Evolutionary conservation across 345 rosid genomes (phyloP).

Genomic region (Eucalyptus cladocalyx): DNA sequence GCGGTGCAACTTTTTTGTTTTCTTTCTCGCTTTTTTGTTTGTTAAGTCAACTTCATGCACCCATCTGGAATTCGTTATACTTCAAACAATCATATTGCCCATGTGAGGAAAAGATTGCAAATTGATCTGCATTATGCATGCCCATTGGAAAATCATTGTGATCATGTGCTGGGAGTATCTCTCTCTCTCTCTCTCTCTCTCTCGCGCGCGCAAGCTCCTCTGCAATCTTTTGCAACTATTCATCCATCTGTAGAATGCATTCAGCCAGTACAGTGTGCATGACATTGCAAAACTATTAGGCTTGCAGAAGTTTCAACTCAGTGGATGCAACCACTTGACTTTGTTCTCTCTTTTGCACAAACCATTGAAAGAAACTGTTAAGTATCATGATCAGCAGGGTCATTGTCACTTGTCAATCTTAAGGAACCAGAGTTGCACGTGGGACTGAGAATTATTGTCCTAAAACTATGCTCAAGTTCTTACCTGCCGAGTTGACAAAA

Average conservation of each 20-base stretch:
- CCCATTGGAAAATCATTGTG: not conserved
- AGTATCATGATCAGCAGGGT: not conserved
- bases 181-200: not conserved
- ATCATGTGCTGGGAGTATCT: not conserved
- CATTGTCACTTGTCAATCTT: not conserved
- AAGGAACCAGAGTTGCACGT: not conserved
- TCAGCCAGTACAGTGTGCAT: not conserved
- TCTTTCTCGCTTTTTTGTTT: not conserved
- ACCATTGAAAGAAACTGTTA: not conserved
- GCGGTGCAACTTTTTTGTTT: not conserved
- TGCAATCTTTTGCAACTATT: not conserved
- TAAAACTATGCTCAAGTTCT: not conserved
- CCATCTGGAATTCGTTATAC: not conserved
- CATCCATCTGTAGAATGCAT: not conserved
- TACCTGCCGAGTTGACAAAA: not conserved
- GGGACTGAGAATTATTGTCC: not conserved
- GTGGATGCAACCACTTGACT: not conserved
- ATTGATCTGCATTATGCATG: not conserved
- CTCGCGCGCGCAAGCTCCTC: fast-evolving
- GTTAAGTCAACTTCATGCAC: not conserved
- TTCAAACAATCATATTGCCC: not conserved
- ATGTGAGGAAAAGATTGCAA: not conserved
- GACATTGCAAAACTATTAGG: not conserved
- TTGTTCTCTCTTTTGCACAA: not conserved
- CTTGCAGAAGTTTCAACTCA: not conserved